Base-by-base conservation (phyloP, 2,329 filamentous ascomycete genomes). In the Aspergillus fructus region DNA sequence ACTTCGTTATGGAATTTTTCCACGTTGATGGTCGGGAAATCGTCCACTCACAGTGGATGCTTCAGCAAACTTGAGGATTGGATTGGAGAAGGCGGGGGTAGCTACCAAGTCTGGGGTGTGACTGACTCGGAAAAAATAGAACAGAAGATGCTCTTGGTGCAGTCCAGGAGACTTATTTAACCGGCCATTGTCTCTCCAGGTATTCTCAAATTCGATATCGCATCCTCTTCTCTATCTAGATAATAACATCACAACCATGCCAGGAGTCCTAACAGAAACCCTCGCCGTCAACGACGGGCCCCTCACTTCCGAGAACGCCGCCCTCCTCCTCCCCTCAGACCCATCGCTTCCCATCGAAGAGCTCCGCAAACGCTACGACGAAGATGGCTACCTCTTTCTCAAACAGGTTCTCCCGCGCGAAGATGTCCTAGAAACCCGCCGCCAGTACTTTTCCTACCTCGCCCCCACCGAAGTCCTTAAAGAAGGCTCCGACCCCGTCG, bases 401-500 rank as follows among this genome's bases (percentile, higher is more conserved):
- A 85, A 85, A 61, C 77, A 78, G 1, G 66, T 86, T 0, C 69
- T 86, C 2, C 83, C 83, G 0, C 78, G 79, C 3, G 68, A 74
- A 2, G 81, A 85, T 53, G 82, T 85, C 1, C 74, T 85, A 8
- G 72, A 75, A 37, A 78, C 80, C 8, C 78, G 84, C 2, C 71
- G 78, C 55, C 69, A 76, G 33, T 86, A 85, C 67, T 86, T 86
- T 66, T 68, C 72, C 3, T 79, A 79, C 43, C 72, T 87, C 5
- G 72, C 78, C 1, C 78, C 83, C 1, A 86, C 79, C 27, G 83
- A 82, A 1, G 79, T 88, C 37, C 71, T 88, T 2, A 80, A 83
- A 58, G 79, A 81, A 0, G 81, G 77, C 37, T 82, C 80, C 0
- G 67, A 76, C 4, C 75, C 81, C 0, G 77, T 83, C 0, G 75